Base-by-base conservation (phyloP, 441 rosid genomes). In the Breynia disticha region DNA sequence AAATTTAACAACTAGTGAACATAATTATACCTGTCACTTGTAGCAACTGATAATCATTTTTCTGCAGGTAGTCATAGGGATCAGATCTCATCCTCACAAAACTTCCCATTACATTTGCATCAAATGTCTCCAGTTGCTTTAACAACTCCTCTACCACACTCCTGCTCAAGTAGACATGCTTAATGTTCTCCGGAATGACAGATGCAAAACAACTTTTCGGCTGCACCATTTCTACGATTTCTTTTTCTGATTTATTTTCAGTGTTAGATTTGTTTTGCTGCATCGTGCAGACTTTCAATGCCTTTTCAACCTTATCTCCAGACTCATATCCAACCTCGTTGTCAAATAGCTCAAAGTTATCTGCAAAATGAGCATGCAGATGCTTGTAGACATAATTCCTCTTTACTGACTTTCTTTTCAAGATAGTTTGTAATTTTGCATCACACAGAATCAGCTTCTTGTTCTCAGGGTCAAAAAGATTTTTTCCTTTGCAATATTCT, bases 11-110 rank as follows among this genome's bases (percentile, higher is more conserved):
- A 32, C 35, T 7, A 19, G 3, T 47, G 20, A 52, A 21, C 56
- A n/a, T n/a, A n/a, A n/a, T 35, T 65, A 42, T 71, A 82, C 89
- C 89, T 66, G 63, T 73, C 17, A 82, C 80, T 69, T 66, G 72
- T 57, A 67, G 61, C 28, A 79, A 74, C 59, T 65, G 74, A 62
- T 72, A 61, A 54, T 72, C 64, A 56, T 69, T 72, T 59, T 59
- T 82, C 62, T 54, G 78, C 35, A 61, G 45, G 68, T 41, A 64
- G 48, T 72, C 75, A 51, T 67, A 46, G 2, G 79, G 81, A 68
- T 79, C 76, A 38, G 73, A 63, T 65, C 65, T 77, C 56, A 78
- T 70, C 64, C 77, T 77, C 50, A 77, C 77, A 24, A 77, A 74
- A 65, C 81, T 77, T 66, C 89, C 77, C 0, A 65, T 53, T 20